Evolutionary conservation across 176 grass and related monocot species (phyloP), one percentile per base, ranked within the genome.

Genomic region (Carex myosuroides): DNA sequence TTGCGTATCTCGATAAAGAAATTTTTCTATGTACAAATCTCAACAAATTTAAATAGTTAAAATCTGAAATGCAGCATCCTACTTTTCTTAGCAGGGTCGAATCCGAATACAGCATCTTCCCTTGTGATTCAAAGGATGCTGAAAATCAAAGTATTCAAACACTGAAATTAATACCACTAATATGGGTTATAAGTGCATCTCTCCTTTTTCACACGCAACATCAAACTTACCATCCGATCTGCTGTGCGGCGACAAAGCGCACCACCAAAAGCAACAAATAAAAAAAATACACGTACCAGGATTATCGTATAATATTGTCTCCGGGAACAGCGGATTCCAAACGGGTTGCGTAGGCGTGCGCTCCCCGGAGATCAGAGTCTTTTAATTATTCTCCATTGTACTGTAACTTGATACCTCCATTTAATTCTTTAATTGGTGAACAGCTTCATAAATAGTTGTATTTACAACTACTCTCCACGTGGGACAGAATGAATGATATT

Each of bases 191-290:
- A 82, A 82, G 22, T 66, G 60, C 21, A 13, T 67, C 62, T 83
- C 33, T 55, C 21, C 7, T 32, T 83, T 82, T 68, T 83, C 21
- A 68, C 64, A 83, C 81, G 81, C 81, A 83, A 83, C 60, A 29
- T 33, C 39, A 53, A 66, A 63, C 33, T 10, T 64, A 14, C 58
- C 32, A 41, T 42, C 10, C 0, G 0, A 83, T 83, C 81, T 22
- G 13, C 10, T 83, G 44, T 65, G 60, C 9, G 3, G 35, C 59
- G 16, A 46, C 11, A 29, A 3, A 10, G 4, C 42, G 63, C 39
- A n/a, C 0, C 33, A 65, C 18, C 2, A 5, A 30, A 52, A 39
- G 0, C 0, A 55, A 65, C 61, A 3, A 66, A n/a, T 83, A 6
- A 0, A 8, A 68, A 68, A 9, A 0, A 3, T 5, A 83, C 80